Base-by-base conservation (phyloP, 169 alveolate species). In the Perkinsus marinus region DNA sequence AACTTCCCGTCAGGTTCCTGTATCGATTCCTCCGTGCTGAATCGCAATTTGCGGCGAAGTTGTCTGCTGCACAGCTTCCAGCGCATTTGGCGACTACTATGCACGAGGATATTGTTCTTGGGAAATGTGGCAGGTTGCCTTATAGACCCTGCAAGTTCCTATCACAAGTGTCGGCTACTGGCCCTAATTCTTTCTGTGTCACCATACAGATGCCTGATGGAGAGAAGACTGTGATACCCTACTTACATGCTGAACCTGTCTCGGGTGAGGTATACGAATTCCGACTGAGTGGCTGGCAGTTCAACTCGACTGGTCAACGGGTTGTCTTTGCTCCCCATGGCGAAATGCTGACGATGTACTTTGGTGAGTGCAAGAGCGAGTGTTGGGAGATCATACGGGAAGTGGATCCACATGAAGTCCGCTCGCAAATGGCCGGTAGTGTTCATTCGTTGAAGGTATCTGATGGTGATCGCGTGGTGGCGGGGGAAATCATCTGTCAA, bases 401-500 rank as follows among this genome's bases (percentile, higher is more conserved):
- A 30, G 79, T 57, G 36, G 79, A 57, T 30, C 79, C 79, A 13
- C 79, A 57, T 57, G 79, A 57, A 30, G 79, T 57, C 79, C 79
- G 79, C 79, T 57, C 79, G 36, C 79, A 57, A 26, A 57, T 57
- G 79, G 79, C 79, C 34, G 79, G 79, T 16, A 57, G 79, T 57
- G 79, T 57, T 5, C 79, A 57, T 30, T 57, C 79, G 3, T 16
- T 57, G 34, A 57, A 57, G 79, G 79, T 57, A 13, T 57, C 79
- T 13, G 79, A 57, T 26, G 79, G 79, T 30, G 79, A 57, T 30
- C 30, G 89, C 89, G 39, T 95, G 94, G 22, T 93, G 92, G 68
- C 94, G 93, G 93, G 95, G 95, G 43, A 95, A 94, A 43, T 95
- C 96, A 46, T 96, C 93, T 68, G 96, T 94, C 26, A 96, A 92